Base-by-base conservation (phyloP, 306 rosid species). In the Alnus glutinosa region DNA sequence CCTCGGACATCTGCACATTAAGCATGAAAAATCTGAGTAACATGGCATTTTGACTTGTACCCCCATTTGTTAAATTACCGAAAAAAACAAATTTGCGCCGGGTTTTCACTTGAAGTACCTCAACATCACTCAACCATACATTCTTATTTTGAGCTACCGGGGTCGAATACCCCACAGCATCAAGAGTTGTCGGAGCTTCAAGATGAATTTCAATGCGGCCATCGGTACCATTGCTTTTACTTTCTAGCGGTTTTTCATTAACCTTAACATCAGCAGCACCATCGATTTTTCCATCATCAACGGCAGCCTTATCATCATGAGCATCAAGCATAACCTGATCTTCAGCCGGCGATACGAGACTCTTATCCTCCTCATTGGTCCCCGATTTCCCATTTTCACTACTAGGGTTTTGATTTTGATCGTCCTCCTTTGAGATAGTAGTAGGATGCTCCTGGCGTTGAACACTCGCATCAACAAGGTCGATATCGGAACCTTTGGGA, bases 1-100 rank as follows among this genome's bases (percentile, higher is more conserved):
- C 87, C 76, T 83, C 90, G 5, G 80, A 62, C 92, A 83, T 86
- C 93, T 91, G 84, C 52, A 23, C 39, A 28, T 37, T 13, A 77
- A 76, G 63, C 19, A 19, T 23, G 55, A 46, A 63, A 71, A n/a
- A 9, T 23, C 14, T 59, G 37, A 59, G 13, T 59, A 18, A 10
- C 49, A 47, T 8, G 61, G 18, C 2, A 13, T 15, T 46, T 23
- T 30, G 39, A 44, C 51, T 16, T 12, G 10, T 4, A 13, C 39
- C 42, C 39, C 6, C 7, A 5, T 46, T 7, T 0, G 3, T 57
- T 12, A 74, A 75, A 12, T 58, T 44, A 19, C 12, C 7, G 4
- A n/a, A 74, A 49, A 37, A 44, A 3, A 23, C 23, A 59, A 8
- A 44, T 4, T 47, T 64, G 14, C 14, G 23, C 51, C 32, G 5